phyloP scores from a whole-genome alignment of 179 eudicot species.

The Gypsophila paniculata region DNA sequence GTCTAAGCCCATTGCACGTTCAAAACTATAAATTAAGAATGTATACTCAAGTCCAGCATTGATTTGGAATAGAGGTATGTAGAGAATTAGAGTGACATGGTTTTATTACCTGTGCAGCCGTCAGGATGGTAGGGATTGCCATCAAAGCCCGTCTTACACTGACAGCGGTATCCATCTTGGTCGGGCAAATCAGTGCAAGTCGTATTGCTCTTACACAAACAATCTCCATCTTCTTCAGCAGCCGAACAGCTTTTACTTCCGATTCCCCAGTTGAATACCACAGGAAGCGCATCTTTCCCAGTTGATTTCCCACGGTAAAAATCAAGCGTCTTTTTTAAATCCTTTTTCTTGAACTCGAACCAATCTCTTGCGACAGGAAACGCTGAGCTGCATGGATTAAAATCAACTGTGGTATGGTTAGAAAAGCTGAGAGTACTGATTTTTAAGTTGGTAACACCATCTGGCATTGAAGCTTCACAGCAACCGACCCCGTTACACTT shows the following conservation, averaged over 20 bases:
- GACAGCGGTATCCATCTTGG: slow-evolving; percentile 32
- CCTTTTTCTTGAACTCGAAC: neutral
- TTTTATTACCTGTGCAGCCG: slow-evolving; percentile 36
- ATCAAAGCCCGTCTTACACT: slow-evolving; percentile 17
- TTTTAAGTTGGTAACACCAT: slow-evolving; percentile 17
- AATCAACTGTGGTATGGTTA: slow-evolving; percentile 4
- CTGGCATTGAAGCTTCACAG: slow-evolving; percentile 29
- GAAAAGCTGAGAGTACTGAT: neutral
- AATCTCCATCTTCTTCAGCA: slow-evolving; percentile 6
- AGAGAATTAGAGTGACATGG: neutral
- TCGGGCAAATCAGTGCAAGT: neutral
- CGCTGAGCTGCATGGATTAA: slow-evolving; percentile 30
- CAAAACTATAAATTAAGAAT: no score
- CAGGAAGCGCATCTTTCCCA: slow-evolving; percentile 9
- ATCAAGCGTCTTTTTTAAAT: neutral
- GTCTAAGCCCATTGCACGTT: no score
- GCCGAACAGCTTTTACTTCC: slow-evolving; percentile 7
- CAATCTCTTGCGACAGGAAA: slow-evolving; percentile 19
- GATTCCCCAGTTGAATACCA: slow-evolving; percentile 30
- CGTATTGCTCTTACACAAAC: slow-evolving; percentile 19
- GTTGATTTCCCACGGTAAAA: no score
- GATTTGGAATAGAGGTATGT: no score
- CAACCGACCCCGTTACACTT: slow-evolving; percentile 38
- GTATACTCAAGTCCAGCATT: no score
- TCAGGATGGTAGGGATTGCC: slow-evolving; percentile 33